Conservation (phyloP, 305 asterid genomes). For the Fraxinus velutina region DNA sequence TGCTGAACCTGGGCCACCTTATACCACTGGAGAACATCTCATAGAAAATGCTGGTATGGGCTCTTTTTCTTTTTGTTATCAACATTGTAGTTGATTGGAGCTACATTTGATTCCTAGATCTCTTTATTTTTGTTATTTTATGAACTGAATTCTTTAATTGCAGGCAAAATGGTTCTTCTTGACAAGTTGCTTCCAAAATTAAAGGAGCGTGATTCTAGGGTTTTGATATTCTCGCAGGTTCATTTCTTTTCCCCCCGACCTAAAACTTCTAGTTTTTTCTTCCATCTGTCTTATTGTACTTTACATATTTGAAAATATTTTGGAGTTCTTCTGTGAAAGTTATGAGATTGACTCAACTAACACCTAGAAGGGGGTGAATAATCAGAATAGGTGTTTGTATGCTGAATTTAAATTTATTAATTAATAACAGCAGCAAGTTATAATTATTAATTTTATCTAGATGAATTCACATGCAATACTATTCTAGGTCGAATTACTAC, state of each 20-base stretch:
- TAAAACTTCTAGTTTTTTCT: neutral
- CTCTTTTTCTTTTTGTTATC: constrained; percentile 3
- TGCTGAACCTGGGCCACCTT: constrained; percentile 99
- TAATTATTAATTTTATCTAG: neutral
- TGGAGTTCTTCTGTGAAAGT: neutral
- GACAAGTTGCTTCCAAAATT: constrained; percentile 92
- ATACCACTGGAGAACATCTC: constrained; percentile 83
- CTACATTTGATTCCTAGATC: neutral
- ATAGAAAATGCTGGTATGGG: constrained; percentile 84
- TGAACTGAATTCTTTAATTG: constrained; percentile 6
- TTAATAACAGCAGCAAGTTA: neutral
- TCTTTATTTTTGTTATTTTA: constrained; percentile 9
- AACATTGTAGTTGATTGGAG: neutral
- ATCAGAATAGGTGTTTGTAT: neutral
- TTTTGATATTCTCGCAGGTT: constrained; percentile 97
- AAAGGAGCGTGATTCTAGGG: constrained; percentile 97
- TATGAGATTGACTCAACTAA: neutral
- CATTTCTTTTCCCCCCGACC: neutral
- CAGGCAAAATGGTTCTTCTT: constrained; percentile 96
- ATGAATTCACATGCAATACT: neutral
- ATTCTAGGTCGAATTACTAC: neutral
- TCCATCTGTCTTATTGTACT: neutral
- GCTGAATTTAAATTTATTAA: neutral
- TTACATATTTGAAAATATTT: neutral
- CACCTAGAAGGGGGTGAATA: neutral